A percentile compares a stretch with the other conserved stretches of the same genome.
phyloP scores from a whole-genome alignment of 129 eudicot species.

The Lactuca sativa region DNA sequence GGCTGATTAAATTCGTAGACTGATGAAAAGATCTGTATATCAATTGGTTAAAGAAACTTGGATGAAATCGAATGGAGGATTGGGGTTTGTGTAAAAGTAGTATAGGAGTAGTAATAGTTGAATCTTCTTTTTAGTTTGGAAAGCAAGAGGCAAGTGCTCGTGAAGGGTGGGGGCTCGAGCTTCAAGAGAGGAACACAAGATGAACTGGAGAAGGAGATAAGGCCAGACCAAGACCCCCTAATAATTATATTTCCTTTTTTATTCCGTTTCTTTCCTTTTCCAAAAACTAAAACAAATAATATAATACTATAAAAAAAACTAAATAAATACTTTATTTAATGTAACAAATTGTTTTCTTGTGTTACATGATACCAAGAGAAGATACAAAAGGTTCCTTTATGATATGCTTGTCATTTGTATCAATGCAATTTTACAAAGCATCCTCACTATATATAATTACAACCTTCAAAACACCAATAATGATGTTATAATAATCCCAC shows the following conservation, averaged over 20 bases:
- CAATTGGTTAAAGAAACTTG: slow-evolving; percentile 33
- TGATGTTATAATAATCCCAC: background rate
- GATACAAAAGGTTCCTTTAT: slow-evolving; percentile 33
- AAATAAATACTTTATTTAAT: background rate
- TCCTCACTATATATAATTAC: background rate
- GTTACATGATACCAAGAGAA: slow-evolving; percentile 20
- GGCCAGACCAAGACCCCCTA: slow-evolving; percentile 28
- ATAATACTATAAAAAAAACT: background rate
- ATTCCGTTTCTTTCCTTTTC: background rate
- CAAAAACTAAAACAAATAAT: background rate
- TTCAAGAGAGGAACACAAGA: slow-evolving; percentile 61
- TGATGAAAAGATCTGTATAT: background rate
- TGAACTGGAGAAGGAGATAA: slow-evolving; percentile 46
- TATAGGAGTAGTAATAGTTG: slow-evolving; percentile 2
- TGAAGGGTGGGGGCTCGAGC: slow-evolving; percentile 67
- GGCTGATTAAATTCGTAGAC: background rate
- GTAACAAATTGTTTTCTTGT: background rate
- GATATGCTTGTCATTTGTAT: slow-evolving; percentile 13
- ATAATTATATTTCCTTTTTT: slow-evolving; percentile 9
- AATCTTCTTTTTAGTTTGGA: slow-evolving; percentile 25
- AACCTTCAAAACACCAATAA: background rate
- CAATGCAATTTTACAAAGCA: background rate
- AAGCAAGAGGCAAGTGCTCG: slow-evolving; percentile 43
- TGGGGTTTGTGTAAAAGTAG: slow-evolving; percentile 16
- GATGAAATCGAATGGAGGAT: slow-evolving; percentile 29